Percentiles rank a stretch among this genome's conserved stretches.
Evolutionary conservation across 495 filamentous ascomycete genomes (phyloP).

Genomic region (Hypoxylon lenormandii): DNA sequence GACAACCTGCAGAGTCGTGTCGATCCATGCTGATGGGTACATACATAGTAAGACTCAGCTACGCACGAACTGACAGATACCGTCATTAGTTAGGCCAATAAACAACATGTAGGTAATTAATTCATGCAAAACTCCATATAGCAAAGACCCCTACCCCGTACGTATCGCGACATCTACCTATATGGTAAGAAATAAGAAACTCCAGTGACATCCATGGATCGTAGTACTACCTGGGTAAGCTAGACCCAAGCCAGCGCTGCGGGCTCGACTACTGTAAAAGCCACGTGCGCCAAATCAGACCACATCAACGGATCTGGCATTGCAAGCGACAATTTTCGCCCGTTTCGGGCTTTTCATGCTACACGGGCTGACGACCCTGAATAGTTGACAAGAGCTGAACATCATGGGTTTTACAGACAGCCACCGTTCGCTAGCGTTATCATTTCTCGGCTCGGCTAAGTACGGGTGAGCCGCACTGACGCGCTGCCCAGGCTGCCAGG

Average conservation of each 20-base stretch:
- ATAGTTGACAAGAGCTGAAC: constrained; percentile 11
- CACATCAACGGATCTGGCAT: constrained; percentile 6
- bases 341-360: constrained; percentile 7
- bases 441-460: constrained; percentile 34
- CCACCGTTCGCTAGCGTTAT: constrained; percentile 7
- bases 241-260: constrained; percentile 6
- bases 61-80: too few species aligned
- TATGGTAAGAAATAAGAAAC: not conserved
- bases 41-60: too few species aligned
- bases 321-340: constrained; percentile 22
- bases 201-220: too few species aligned
- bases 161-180: too few species aligned
- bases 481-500: too few species aligned
- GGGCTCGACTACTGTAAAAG: constrained; percentile 8
- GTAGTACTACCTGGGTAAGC: too few species aligned
- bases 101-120: too few species aligned
- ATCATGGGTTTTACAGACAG: constrained; percentile 1
- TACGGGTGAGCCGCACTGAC: constrained; percentile 24
- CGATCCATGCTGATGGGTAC: too few species aligned
- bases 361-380: not conserved
- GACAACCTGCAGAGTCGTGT: constrained; percentile 23
- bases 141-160: too few species aligned
- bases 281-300: constrained; percentile 36
- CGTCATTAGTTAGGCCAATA: too few species aligned
- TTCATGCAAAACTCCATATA: too few species aligned